Conservation (phyloP, 208 protist species). For the Crithidia sp. region DNA sequence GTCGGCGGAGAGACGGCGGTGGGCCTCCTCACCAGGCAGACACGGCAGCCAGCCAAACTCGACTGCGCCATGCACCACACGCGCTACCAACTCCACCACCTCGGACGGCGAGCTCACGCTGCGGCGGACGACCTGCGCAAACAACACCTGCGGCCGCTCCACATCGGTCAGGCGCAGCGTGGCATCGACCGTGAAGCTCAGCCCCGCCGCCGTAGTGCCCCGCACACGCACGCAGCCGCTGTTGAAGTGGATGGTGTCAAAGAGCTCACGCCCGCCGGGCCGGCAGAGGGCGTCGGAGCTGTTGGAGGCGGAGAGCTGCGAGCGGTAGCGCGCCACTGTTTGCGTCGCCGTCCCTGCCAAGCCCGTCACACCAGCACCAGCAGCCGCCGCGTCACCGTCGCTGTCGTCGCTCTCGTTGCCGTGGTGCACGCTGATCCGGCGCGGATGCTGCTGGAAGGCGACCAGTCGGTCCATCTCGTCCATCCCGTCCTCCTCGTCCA, state of each 20-base stretch:
- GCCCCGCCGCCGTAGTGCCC: constrained; percentile 35
- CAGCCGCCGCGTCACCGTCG: constrained; percentile 35
- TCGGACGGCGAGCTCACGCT: constrained; percentile 6
- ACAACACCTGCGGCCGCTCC: constrained; percentile 65
- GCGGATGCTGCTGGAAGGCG: neutral
- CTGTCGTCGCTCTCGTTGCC: constrained; percentile 27
- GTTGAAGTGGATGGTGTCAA: constrained; percentile 75
- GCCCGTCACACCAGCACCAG: neutral
- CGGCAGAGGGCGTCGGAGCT: constrained; percentile 22
- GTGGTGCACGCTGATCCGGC: neutral
- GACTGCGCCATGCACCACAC: constrained; percentile 45
- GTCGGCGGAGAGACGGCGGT: constrained; percentile 9
- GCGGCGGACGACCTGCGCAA: constrained; percentile 54
- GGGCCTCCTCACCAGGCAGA: constrained; percentile 21
- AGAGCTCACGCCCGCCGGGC: constrained; percentile 18
- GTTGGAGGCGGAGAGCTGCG: constrained; percentile 26
- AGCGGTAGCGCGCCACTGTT: constrained; percentile 7
- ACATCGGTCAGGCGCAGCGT: constrained; percentile 55
- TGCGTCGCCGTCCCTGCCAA: neutral
- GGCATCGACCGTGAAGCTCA: constrained; percentile 81
- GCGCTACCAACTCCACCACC: constrained; percentile 50
- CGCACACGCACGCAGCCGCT: constrained; percentile 68
- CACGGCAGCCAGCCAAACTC: constrained; percentile 67
- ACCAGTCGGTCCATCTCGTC: constrained; percentile 12
- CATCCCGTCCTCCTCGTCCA: constrained; percentile 19